These are phyloP conservation scores for Epichloe festucae DNA, from an alignment of 2,329 filamentous ascomycete species.

Conservation along the genomic window DNA sequence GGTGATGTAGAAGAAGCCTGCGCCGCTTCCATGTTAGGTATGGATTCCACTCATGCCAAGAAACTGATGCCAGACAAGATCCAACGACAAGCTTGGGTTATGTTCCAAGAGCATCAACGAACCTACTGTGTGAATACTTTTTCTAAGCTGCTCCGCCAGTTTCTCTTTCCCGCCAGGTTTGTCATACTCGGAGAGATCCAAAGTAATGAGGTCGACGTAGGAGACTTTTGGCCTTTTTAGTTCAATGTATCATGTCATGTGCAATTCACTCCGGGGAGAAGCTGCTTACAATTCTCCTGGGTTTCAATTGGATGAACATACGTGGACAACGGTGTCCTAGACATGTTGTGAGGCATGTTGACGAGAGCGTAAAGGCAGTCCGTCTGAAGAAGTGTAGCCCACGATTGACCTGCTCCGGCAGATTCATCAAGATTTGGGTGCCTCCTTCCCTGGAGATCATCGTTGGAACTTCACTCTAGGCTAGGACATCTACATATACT, in stretches of 20 bases:
- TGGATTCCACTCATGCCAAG: background rate
- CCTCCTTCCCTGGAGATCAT: no score
- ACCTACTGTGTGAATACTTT: slow-evolving; percentile 34
- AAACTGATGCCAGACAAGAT: no score
- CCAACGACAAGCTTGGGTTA: no score
- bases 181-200: slow-evolving; percentile 42
- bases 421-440: no score
- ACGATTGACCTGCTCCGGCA: background rate
- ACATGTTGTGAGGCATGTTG: background rate
- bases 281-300: background rate
- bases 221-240: slow-evolving; percentile 13
- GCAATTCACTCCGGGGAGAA: background rate
- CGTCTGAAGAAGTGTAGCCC: background rate
- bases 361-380: background rate
- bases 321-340: background rate
- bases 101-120: background rate
- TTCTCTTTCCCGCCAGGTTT: slow-evolving; percentile 39
- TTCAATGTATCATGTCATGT: no score
- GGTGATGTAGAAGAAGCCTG: slow-evolving; percentile 48
- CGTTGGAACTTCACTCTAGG: background rate
- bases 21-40: background rate
- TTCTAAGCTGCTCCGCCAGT: slow-evolving; percentile 39
- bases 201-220: slow-evolving; percentile 44
- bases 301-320: slow-evolving; percentile 1
- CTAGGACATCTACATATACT: background rate